Evolutionary conservation across 2,329 filamentous ascomycete species (phyloP).

Genomic region (Penicillium janthinellum): DNA sequence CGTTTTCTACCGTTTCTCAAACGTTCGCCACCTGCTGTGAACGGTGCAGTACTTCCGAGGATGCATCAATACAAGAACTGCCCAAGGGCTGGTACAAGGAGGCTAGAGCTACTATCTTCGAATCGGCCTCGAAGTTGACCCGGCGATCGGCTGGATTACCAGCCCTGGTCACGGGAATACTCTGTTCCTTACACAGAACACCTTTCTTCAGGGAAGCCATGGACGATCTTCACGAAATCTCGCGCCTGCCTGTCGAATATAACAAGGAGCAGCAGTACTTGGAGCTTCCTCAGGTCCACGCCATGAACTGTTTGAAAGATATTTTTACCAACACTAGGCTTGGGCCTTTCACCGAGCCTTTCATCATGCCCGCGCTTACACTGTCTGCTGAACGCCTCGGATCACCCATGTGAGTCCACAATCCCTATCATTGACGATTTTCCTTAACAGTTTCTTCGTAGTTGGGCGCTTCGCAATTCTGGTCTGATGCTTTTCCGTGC

Average conservation of each 20-base stretch:
- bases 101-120: slow-evolving; percentile 69
- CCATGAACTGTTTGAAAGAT: slow-evolving; percentile 89
- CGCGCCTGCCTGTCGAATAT: slow-evolving; percentile 35
- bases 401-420: slow-evolving; percentile 67
- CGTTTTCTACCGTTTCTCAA: slow-evolving; percentile 88
- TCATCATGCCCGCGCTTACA: slow-evolving; percentile 72
- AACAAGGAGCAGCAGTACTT: slow-evolving; percentile 44
- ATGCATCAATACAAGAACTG: slow-evolving; percentile 48
- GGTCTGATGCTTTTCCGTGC: slow-evolving; percentile 86
- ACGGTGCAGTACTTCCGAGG: slow-evolving; percentile 57
- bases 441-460: slow-evolving; percentile 36
- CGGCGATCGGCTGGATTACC: slow-evolving; percentile 90
- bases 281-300: slow-evolving; percentile 85
- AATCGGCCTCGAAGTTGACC: slow-evolving; percentile 77
- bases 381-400: slow-evolving; percentile 79
- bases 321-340: slow-evolving; percentile 84
- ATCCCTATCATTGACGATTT: background rate
- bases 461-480: slow-evolving; percentile 94
- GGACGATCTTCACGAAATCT: slow-evolving; percentile 43
- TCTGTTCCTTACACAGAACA: slow-evolving; percentile 62
- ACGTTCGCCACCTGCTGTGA: slow-evolving; percentile 84
- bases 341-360: slow-evolving; percentile 69
- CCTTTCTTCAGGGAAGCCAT: slow-evolving; percentile 46
- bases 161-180: slow-evolving; percentile 77
- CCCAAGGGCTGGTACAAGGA: slow-evolving; percentile 70